Base-by-base conservation (phyloP, 2,329 filamentous ascomycete genomes). In the Ophiocordyceps robertsii region DNA sequence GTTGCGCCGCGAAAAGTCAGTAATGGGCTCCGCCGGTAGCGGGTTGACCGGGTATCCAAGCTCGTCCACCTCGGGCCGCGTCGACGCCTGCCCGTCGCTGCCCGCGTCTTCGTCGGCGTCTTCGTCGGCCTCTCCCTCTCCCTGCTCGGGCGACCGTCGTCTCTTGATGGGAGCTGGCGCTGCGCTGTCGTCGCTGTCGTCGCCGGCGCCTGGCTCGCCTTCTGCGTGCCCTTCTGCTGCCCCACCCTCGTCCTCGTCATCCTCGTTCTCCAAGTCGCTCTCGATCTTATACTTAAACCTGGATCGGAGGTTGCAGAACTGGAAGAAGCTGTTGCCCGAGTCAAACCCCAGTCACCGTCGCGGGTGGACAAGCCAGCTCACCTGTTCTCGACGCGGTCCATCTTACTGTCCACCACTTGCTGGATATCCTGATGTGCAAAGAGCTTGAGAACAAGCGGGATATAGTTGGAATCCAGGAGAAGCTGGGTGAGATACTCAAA, bases 401-500 rank as follows among this genome's bases (percentile, higher is more conserved):
- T 83, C 56, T 80, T 84, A 62, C 83, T 88, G 51, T 93, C 88
- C 29, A 95, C 83, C 4, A 89, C 77, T 55, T 87, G 83, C 51
- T 95, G 90, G 31, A 95, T 80, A 49, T 98, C 93, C 60, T 95
- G 89, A 56, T 95, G 82, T 40, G 90, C 88, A 59, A 95, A 89
- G 39, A 95, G 77, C 64, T 96, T 96, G 29, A 98, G 67, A 21
- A 95, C 83, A 29, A 98, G 69, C 1, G 90, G 90, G 7, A 98
- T 72, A 59, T 95, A 98, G 59, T 95, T 96, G 4, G 87, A 92
- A 61, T 98, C 92, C 27, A 98, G 73, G 11, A 98, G 68, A 3
- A 98, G 73, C 56, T 98, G 92, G 1, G 88, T 90, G 55, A 98
- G 68, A 55, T 95, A 96, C 63, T 98, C 92, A 51, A 92, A 95